A percentile compares a stretch with the other conserved stretches of the same genome.
These are phyloP conservation scores for Aurinia saxatilis DNA, from an alignment of 345 rosid species.

Conservation along the genomic window DNA sequence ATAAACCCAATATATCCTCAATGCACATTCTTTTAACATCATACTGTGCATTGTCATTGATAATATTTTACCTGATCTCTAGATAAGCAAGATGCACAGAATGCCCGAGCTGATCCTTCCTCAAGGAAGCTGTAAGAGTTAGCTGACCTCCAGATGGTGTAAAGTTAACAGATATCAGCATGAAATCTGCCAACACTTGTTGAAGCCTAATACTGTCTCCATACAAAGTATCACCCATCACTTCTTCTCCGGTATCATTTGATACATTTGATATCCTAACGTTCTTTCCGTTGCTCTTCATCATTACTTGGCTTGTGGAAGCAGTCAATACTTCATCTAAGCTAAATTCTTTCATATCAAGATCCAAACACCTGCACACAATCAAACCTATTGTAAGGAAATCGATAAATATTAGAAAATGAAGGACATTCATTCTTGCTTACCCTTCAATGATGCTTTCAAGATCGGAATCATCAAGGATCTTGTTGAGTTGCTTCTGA, in stretches of 20 bases:
- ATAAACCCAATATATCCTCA: slow-evolving; percentile 1
- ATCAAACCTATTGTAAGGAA: background rate
- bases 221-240: slow-evolving; percentile 48
- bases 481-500: slow-evolving; percentile 70
- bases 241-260: slow-evolving; percentile 48
- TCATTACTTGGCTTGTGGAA: slow-evolving; percentile 66
- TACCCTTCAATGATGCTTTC: slow-evolving; percentile 87
- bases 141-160: slow-evolving; percentile 61
- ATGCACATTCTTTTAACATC: background rate
- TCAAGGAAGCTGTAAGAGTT: slow-evolving; percentile 41
- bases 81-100: slow-evolving; percentile 65
- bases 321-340: slow-evolving; percentile 49
- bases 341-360: slow-evolving; percentile 72
- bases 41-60: background rate
- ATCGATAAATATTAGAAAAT: background rate
- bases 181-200: slow-evolving; percentile 70
- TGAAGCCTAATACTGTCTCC: slow-evolving; percentile 88
- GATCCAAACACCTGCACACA: slow-evolving; percentile 58
- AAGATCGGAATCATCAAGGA: slow-evolving; percentile 81
- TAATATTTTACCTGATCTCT: slow-evolving; percentile 54
- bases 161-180: slow-evolving; percentile 47
- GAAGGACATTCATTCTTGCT: background rate
- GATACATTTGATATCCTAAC: slow-evolving; percentile 44
- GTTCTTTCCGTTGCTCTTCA: slow-evolving; percentile 55
- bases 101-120: slow-evolving; percentile 59